Base-by-base conservation (phyloP, 2,329 filamentous ascomycete genomes). In the Aspergillus melleus region DNA sequence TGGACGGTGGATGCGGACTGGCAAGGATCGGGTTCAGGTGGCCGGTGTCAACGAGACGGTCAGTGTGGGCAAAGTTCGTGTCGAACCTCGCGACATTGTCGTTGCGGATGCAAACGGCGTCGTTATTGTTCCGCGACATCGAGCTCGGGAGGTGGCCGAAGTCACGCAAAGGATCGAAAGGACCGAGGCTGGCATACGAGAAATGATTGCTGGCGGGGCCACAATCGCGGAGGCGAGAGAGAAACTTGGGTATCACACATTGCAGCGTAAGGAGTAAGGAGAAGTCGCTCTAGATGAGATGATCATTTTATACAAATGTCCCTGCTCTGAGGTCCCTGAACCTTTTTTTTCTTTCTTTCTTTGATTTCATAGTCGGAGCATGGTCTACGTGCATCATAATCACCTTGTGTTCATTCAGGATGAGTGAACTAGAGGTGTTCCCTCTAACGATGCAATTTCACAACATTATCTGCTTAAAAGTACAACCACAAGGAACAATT, bases 1-100 rank as follows among this genome's bases (percentile, higher is more conserved):
- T 2, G 72, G 71, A 0, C 71, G 72, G 6, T 74, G 70, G 70
- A 74, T 74, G 72, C 65, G 72, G 16, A 74, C 72, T 0, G 71
- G 70, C 26, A 74, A 74, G 47, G 72, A 73, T 52, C 64, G 72
- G 0, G 71, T 74, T 19, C 70, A 73, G 49, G 66, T 74, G 2
- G 71, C 64, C 14, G 69, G 62, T 6, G 61, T 73, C 36, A 73
- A 73, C 29, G 66, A 72, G 52, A 16, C 68, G 0, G 64, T 74
- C 19, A 67, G 70, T 5, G 60, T 74, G 6, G 72, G 71, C 4
- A 67, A 62, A 5, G 71, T 73, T 1, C 66, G 61, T 19, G 71
- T 73, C 2, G 54, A 62, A 8, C 58, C 61, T 59, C 66, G 72
- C 2, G 70, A 73, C 30, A 72, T 73, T 14, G 69, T 73, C 22